A percentile compares a stretch with the other conserved stretches of the same genome.
Evolutionary conservation across 2,329 filamentous ascomycete genomes (phyloP).

Genomic region (Onygenales sp.): DNA sequence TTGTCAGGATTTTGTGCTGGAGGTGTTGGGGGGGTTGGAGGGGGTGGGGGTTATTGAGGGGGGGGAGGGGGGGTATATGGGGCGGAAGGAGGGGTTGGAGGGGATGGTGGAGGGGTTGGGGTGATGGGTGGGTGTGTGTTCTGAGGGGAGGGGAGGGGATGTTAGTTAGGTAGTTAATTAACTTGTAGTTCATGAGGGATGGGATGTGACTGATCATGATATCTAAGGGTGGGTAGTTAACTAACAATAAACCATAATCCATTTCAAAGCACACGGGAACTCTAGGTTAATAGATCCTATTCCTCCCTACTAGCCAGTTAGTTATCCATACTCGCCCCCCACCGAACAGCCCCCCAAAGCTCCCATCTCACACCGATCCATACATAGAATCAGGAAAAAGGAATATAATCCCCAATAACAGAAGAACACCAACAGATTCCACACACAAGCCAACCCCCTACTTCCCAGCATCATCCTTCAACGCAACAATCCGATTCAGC

Average conservation of each 20-base stretch:
- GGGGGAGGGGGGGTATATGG: not conserved
- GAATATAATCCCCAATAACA: not conserved
- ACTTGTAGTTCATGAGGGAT: too few relatives aligned
- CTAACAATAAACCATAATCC: too few relatives aligned
- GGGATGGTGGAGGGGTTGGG: constrained; percentile 7
- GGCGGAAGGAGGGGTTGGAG: constrained; percentile 1
- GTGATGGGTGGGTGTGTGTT: not conserved
- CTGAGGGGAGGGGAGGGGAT: too few relatives aligned
- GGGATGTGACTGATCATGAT: too few relatives aligned
- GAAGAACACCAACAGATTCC: not conserved
- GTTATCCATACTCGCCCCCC: too few relatives aligned
- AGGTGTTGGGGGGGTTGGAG: constrained; percentile 15
- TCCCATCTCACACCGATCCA: not conserved
- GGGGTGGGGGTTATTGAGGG: constrained; percentile 5
- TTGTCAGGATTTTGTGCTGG: constrained; percentile 19
- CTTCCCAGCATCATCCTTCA: constrained; percentile 64
- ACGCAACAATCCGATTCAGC: constrained; percentile 78
- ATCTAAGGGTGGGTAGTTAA: too few relatives aligned
- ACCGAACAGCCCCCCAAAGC: not conserved
- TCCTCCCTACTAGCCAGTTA: too few relatives aligned
- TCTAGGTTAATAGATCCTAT: too few relatives aligned
- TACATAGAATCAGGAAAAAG: too few relatives aligned
- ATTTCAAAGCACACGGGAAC: too few relatives aligned
- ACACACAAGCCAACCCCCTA: not conserved
- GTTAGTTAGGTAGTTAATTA: too few relatives aligned